phyloP scores from a whole-genome alignment of 2,329 filamentous ascomycete genomes.

The Trichophyton benhamiae region DNA sequence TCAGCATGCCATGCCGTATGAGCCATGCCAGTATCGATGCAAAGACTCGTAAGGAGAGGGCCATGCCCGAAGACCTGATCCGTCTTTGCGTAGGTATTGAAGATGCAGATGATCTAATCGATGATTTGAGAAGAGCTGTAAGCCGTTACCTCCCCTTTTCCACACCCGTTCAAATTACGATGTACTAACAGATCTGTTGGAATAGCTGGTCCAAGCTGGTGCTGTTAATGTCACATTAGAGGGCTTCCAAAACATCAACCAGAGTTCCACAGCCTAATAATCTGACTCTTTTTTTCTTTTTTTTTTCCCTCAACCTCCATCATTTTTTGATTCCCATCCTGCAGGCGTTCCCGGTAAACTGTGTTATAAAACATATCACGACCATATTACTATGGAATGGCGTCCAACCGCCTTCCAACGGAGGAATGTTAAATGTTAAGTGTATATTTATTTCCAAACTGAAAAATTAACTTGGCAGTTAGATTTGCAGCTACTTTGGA shows the following conservation, averaged over 20 bases:
- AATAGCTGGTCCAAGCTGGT: constrained; percentile 78
- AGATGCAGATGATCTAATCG: constrained; percentile 79
- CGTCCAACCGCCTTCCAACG: constrained; percentile 3
- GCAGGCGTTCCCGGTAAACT: constrained; percentile 3
- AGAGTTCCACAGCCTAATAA: not conserved
- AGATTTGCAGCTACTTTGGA: not conserved
- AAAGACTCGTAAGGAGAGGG: constrained; percentile 75
- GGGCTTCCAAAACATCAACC: constrained; percentile 55
- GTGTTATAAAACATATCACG: constrained; percentile 5
- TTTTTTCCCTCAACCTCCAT: not conserved
- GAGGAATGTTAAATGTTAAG: constrained; percentile 1
- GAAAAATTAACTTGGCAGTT: not conserved
- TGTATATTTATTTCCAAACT: not conserved
- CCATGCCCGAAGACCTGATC: constrained; percentile 95
- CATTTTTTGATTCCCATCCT: not conserved
- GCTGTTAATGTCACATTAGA: constrained; percentile 78
- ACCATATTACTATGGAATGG: constrained; percentile 2
- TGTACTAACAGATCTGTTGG: constrained; percentile 17
- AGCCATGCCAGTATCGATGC: constrained; percentile 97
- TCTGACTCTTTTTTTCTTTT: not conserved
- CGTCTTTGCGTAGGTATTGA: constrained; percentile 93
- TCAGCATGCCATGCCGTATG: constrained; percentile 99
- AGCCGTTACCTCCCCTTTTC: constrained; percentile 31
- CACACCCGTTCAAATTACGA: not conserved
- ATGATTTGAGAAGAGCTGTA: constrained; percentile 83